phyloP scores from a whole-genome alignment of 116 monocot genomes.

The Iris pallida region DNA sequence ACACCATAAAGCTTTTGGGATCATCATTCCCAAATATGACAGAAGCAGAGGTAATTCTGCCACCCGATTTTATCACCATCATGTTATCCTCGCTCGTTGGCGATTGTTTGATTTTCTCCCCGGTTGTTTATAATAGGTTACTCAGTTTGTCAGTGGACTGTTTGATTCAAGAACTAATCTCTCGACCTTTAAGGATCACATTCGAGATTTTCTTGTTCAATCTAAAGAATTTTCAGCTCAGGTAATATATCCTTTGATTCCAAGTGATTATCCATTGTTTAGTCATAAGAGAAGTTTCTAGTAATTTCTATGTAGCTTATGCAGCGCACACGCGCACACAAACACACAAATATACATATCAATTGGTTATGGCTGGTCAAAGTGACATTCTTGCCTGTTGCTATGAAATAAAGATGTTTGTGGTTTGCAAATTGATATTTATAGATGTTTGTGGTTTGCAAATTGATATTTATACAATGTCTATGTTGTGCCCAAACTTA shows the following conservation, averaged over 20 bases:
- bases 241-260: slow-evolving; percentile 33
- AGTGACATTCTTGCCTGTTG: no score
- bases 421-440: no score
- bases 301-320: no score
- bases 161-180: slow-evolving; percentile 75
- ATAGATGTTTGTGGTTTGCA: no score
- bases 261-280: no score
- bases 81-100: background rate
- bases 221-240: slow-evolving; percentile 98
- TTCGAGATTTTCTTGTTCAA: slow-evolving; percentile 91
- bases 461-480: no score
- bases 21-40: slow-evolving; percentile 98
- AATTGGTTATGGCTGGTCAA: no score
- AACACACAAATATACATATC: no score
- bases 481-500: no score
- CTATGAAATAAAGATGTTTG: no score
- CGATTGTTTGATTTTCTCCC: slow-evolving; percentile 15
- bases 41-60: slow-evolving; percentile 44
- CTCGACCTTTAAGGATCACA: slow-evolving; percentile 84
- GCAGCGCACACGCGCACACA: no score
- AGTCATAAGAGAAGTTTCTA: no score
- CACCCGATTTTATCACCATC: background rate
- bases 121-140: slow-evolving; percentile 66
- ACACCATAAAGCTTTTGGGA: slow-evolving; percentile 91
- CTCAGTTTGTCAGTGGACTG: slow-evolving; percentile 87